Percentiles rank a stretch among this genome's conserved stretches.
Conservation (phyloP, 371 early-diverging fungal species). For the Nematocida displodere region DNA sequence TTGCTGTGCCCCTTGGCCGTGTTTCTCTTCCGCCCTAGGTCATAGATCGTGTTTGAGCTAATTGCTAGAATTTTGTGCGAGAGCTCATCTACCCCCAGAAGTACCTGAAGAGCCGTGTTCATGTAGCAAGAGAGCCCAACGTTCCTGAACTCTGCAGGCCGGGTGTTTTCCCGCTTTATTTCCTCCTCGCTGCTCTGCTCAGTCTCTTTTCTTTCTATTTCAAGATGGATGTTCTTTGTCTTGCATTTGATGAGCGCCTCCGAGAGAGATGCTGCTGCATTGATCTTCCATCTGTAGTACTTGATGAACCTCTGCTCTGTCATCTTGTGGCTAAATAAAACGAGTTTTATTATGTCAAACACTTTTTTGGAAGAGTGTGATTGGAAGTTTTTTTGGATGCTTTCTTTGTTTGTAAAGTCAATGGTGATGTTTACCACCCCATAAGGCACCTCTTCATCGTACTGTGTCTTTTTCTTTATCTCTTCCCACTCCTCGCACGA, state of each 20-base stretch:
- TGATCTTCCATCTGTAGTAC: background rate
- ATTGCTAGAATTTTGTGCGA: slow-evolving; percentile 15
- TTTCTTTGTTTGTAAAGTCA: background rate
- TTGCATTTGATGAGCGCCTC: slow-evolving; percentile 20
- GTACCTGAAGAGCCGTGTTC: slow-evolving; percentile 52
- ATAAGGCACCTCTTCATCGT: slow-evolving; percentile 26
- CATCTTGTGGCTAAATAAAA: slow-evolving; percentile 32
- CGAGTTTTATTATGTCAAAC: slow-evolving; percentile 23
- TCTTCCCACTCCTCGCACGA: slow-evolving; percentile 31
- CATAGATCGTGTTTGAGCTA: background rate
- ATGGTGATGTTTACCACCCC: slow-evolving; percentile 24
- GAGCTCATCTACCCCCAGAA: slow-evolving; percentile 41
- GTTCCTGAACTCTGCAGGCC: slow-evolving; percentile 45
- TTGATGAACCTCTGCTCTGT: background rate
- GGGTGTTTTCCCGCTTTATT: background rate
- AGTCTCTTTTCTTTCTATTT: background rate
- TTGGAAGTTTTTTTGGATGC: slow-evolving; percentile 11
- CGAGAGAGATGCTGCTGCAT: background rate
- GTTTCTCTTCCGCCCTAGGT: background rate
- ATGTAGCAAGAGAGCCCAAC: slow-evolving; percentile 48
- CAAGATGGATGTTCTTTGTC: background rate
- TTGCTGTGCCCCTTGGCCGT: slow-evolving; percentile 25
- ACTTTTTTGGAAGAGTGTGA: background rate
- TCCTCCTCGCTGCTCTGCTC: background rate
- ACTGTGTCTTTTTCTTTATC: background rate